These are phyloP conservation scores for Podaxis carcinomalis DNA, from an alignment of 768 basidiomycete species.

Conservation along the genomic window DNA sequence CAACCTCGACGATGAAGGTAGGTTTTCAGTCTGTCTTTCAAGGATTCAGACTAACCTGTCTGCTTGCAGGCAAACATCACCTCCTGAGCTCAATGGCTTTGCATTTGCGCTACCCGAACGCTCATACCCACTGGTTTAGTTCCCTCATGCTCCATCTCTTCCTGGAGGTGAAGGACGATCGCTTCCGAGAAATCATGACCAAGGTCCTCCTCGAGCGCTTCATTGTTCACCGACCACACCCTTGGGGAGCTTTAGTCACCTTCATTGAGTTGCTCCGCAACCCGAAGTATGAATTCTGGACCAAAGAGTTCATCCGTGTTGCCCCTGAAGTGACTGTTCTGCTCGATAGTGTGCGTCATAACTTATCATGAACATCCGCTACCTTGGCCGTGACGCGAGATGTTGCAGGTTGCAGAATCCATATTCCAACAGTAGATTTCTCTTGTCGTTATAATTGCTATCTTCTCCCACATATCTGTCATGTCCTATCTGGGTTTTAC, in stretches of 20 bases:
- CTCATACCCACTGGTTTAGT: conserved; percentile 98
- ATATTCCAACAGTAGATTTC: conserved; percentile 74
- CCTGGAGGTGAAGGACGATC: conserved; percentile 69
- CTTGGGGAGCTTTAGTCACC: conserved; percentile 92
- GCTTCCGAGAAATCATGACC: conserved; percentile 78
- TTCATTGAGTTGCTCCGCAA: conserved; percentile 93
- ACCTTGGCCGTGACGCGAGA: conserved; percentile 12
- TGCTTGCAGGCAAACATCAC: conserved; percentile 81
- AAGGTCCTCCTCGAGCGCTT: conserved; percentile 91
- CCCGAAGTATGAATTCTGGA: conserved; percentile 88
- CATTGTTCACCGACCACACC: conserved; percentile 91
- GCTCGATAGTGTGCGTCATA: conserved; percentile 69
- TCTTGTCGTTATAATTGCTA: conserved; percentile 53
- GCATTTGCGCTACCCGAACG: conserved; percentile 95
- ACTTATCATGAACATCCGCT: conserved; percentile 9
- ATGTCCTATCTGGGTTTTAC: conserved; percentile 57
- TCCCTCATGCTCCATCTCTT: conserved; percentile 87
- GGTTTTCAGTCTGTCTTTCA: conserved; percentile 19
- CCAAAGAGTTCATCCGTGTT: conserved; percentile 78
- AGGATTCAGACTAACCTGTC: conserved; percentile 5
- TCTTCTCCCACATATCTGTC: conserved; percentile 79
- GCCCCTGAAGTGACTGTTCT: conserved; percentile 84
- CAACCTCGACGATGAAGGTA: conserved; percentile 90
- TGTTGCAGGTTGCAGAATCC: conserved; percentile 64
- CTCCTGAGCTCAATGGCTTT: conserved; percentile 89